Base-by-base conservation (phyloP, 305 asterid genomes). In the Fraxinus ornus region DNA sequence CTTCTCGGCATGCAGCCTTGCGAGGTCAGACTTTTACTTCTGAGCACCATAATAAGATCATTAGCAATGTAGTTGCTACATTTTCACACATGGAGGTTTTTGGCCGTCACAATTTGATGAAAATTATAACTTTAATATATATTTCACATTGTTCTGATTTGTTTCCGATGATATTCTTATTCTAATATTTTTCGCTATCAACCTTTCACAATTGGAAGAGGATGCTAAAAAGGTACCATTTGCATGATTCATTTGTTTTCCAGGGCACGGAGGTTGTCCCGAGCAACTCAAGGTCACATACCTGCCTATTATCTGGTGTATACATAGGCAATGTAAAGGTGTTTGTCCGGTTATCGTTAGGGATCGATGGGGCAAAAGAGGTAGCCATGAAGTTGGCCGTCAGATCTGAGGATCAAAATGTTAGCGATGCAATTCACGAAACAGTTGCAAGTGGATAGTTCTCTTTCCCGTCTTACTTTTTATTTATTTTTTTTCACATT, bases 1-100 rank as follows among this genome's bases (percentile, higher is more conserved):
- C 98, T 95, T 89, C 95, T 95, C 76, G 98, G 97, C 87, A 77
- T 93, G 95, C 98, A 92, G 86, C 97, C 98, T 72, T 95, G 98
- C 78, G 98, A 95, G 98, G 98, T 95, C 49, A 77, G 92, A 84
- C 52, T 71, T 81, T 83, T 60, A 4, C 47, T 12, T 4, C 33
- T 22, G 13, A 8, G 72, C 32, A 22, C 17, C 33, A 8, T 62
- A 21, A 60, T 21, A 21, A 60, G 30, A 19, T 19, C 21, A 60
- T 21, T 60, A 22, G 32, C 17, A 60, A 60, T 22, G 32, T 21
- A 22, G 71, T 60, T 8, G 32, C 71, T 22, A 62, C 71, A 62
- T 62, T 62, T 62, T 62, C 71, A 8, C 71, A 6, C 1, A 0
- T 21, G 71, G 32, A 22, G 72, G 1, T 62, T 8, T 62, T 22